phyloP scores from a whole-genome alignment of 2,329 filamentous ascomycete species.

The Rhytidhysteron rufulum region DNA sequence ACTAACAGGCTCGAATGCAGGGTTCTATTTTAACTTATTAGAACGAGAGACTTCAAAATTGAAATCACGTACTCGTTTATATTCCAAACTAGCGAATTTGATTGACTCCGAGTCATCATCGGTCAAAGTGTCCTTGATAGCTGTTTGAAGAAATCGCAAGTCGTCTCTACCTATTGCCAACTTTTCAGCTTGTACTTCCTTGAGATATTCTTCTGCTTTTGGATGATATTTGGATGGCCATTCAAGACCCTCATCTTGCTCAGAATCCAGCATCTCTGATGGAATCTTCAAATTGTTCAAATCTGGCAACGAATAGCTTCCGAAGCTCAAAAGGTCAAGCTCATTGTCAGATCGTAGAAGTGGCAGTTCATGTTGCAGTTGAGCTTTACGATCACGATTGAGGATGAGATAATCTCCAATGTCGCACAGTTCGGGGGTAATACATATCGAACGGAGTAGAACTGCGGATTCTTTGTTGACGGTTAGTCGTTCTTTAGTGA shows the following conservation, averaged over 20 bases:
- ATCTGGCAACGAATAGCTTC: conserved; percentile 17
- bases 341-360: conserved; percentile 44
- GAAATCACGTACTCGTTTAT: conserved; percentile 19
- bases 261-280: conserved; percentile 31
- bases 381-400: conserved; percentile 13
- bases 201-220: conserved; percentile 21
- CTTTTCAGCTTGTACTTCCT: conserved; percentile 31
- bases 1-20: conserved; percentile 31
- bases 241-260: conserved; percentile 41
- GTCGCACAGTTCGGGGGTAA: conserved; percentile 4
- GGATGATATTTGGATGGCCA: conserved; percentile 38
- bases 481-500: conserved; percentile 23
- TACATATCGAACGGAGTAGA: conserved; percentile 20
- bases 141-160: conserved; percentile 33
- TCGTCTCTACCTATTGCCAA: conserved; percentile 33
- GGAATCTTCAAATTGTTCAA: conserved; percentile 28
- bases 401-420: conserved; percentile 2
- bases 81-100: conserved; percentile 10
- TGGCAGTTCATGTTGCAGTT: conserved; percentile 45
- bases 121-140: conserved; percentile 21
- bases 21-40: conserved; percentile 17
- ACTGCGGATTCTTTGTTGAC: conserved; percentile 25
- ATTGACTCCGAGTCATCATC: conserved; percentile 18
- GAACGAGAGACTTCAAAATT: no score
- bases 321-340: conserved; percentile 41